Evolutionary conservation across 768 basidiomycete genomes (phyloP).

Genomic region (Fomitopsis pulvina): DNA sequence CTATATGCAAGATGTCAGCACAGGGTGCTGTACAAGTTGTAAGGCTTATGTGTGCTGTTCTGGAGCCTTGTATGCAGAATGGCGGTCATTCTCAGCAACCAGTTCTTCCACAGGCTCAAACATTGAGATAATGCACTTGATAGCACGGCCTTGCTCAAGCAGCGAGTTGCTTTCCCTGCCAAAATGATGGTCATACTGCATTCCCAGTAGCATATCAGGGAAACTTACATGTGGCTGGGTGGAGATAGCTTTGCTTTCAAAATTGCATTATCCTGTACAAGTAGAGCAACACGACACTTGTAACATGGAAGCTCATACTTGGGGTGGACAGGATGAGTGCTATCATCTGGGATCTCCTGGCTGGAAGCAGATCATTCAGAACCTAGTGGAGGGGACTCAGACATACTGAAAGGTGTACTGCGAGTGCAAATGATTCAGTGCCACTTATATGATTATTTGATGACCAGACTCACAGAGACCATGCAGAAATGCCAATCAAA

Average conservation of each 20-base stretch:
- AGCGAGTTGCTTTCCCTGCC: not conserved
- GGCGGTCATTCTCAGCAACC: not conserved
- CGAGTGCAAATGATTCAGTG: too few species aligned
- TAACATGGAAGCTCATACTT: not conserved
- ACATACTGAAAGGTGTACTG: too few species aligned
- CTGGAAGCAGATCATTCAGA: too few species aligned
- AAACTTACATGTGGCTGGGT: not conserved
- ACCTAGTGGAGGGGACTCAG: too few species aligned
- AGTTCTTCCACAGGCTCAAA: not conserved
- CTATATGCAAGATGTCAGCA: not conserved
- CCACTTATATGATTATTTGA: too few species aligned
- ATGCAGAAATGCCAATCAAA: too few species aligned
- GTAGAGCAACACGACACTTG: not conserved
- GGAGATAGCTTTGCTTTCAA: not conserved
- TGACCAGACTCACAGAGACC: too few species aligned
- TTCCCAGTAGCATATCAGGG: not conserved
- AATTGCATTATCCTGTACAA: not conserved
- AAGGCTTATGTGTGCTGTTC: not conserved
- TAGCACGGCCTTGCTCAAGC: not conserved
- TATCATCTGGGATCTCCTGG: not conserved
- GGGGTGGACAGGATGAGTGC: not conserved
- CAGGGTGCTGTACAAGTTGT: not conserved
- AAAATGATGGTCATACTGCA: not conserved
- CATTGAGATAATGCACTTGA: not conserved
- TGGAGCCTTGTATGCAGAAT: not conserved